Evolutionary conservation across 768 basidiomycete species (phyloP), one percentile per base, ranked within the genome.

Genomic region (Boletus vermiculosoides): DNA sequence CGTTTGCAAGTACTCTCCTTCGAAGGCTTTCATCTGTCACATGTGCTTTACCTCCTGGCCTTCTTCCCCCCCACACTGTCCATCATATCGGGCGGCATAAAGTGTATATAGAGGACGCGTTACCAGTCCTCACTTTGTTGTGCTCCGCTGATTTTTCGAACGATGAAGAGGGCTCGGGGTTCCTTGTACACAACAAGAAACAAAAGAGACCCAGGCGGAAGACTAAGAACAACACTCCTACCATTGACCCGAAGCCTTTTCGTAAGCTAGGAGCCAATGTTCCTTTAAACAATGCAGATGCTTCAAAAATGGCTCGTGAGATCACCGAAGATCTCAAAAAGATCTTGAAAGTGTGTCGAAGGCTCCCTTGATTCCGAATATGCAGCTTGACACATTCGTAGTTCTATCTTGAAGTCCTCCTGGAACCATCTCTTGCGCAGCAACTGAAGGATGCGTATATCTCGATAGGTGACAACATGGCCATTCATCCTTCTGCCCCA

Each of bases 231-330:
- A 47, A 47, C 22, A 16, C 33, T 39, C 41, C 56, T 4, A 20
- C 56, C 9, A 42, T 75, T 12, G 66, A 80, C 39, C 28, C 40
- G 11, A 54, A 62, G 7, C 67, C 65, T 0, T 76, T 80, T 45
- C 62, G 60, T 5, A 68, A 56, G 30, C 62, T 78, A 20, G 66
- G 67, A 1, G 28, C 56, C 2, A 45, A 41, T 12, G 62, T 72
- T 2, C 78, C 79, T 6, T 36, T 34, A 9, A 64, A 56, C 9
- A 37, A 42, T 1, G 56, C 41, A 11, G 73, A 72, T 13, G 68
- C 67, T 0, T 31, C 44, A 2, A 25, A 44, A 5, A 48, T 64
- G 13, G 57, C 64, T 0, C 10, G 15, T 3, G 37, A 63, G 2
- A 58, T 79, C 34, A 44, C 68, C 8, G 31, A 37, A 0, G 42